Conservation (phyloP, 2,329 filamentous ascomycete species). For the Hirsutella rhossiliensis region DNA sequence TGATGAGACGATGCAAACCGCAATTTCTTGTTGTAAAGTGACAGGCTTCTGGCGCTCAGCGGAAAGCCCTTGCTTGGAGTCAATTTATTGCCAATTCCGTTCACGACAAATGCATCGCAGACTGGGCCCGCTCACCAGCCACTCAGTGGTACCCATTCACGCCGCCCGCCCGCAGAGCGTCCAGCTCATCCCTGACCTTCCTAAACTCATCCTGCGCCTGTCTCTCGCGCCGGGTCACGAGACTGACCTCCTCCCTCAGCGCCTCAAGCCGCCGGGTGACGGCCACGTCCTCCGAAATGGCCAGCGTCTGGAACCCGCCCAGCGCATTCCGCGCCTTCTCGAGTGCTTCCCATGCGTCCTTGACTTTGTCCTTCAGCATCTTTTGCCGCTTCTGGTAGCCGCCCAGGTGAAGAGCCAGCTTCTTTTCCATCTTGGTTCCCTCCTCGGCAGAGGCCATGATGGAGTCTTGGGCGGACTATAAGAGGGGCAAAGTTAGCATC, state of each 20-base stretch:
- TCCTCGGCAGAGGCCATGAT: conserved; percentile 65
- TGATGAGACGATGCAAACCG: too few relatives aligned
- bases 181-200: conserved; percentile 64
- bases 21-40: too few relatives aligned
- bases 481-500: background rate
- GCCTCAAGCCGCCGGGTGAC: conserved; percentile 59
- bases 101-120: too few relatives aligned
- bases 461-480: conserved; percentile 55
- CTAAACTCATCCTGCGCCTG: conserved; percentile 86
- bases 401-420: conserved; percentile 73
- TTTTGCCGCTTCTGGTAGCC: conserved; percentile 84
- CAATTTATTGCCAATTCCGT: too few relatives aligned
- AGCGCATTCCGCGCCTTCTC: conserved; percentile 62
- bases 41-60: too few relatives aligned
- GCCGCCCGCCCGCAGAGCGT: conserved; percentile 33
- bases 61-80: too few relatives aligned
- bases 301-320: conserved; percentile 61
- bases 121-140: too few relatives aligned
- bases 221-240: conserved; percentile 69
- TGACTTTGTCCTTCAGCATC: conserved; percentile 66
- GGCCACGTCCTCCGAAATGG: conserved; percentile 68
- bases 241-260: conserved; percentile 71
- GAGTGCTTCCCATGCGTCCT: conserved; percentile 61
- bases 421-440: conserved; percentile 86
- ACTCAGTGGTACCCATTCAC: conserved; percentile 26